Base-by-base conservation (phyloP, 176 grass and related monocot species). In the Triticum aestivum region DNA sequence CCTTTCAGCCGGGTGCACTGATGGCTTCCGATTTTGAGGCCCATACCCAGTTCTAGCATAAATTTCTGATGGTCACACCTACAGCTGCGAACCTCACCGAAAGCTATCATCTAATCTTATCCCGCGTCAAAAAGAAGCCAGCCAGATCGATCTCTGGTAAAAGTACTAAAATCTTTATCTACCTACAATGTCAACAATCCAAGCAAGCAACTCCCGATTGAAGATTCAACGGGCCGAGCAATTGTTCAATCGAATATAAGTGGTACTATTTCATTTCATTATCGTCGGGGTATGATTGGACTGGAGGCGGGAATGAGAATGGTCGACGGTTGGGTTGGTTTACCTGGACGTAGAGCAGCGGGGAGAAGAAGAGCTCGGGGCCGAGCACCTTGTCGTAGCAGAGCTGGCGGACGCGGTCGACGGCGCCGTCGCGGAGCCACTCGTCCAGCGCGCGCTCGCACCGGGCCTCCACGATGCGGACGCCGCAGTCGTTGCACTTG, bases 401-500 rank as follows among this genome's bases (percentile, higher is more conserved):
- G 45, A 99, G 97, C 1, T 61, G 66, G n/a, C 32, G 59, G 75
- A 84, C 20, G 15, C 89, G 49, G 20, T 85, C 80, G 6, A 79
- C 11, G 20, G 26, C 80, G 85, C 84, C 88, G 56, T 81, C 83
- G 1, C 79, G 52, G 73, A 99, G 59, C 94, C 94, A 99, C 0
- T 94, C 92, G 26, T 52, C 94, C 21, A 99, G 75, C 7, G 35
- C 65, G 32, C 78, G 47, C 61, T 80, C 62, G 72, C 97, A 99
- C 61, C 27, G 88, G 20, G 90, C 92, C 89, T 99, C 97, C 3
- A 99, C 41, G 79, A 99, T 97, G 80, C 94, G 91, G 8, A 99
- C 92, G 63, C 97, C 97, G 45, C 87, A 99, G 86, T 99, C 97
- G 35, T 99, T 99, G 79, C 92, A 98, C 87, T 95, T 98, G 76